A percentile compares a stretch with the other conserved stretches of the same genome.
phyloP scores from a whole-genome alignment of 73 alveolate species.

The Paramecium sonneborni region DNA sequence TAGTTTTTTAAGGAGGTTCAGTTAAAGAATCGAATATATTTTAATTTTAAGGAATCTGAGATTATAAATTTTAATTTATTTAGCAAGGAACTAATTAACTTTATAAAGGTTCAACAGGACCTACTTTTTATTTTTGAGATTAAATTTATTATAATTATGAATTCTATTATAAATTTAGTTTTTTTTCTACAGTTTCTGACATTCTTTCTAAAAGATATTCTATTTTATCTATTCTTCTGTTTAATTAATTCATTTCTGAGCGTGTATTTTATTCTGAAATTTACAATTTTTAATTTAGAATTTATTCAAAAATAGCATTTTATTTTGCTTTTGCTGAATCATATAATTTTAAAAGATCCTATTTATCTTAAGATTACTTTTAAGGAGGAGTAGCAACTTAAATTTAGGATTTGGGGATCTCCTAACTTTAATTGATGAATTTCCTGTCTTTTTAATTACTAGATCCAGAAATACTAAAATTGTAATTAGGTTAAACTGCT shows the following conservation, averaged over 20 bases:
- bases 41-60: background rate
- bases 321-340: constrained; percentile 29
- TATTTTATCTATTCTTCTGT: constrained; percentile 3
- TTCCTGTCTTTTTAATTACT: background rate
- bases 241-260: background rate
- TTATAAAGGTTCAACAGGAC: background rate
- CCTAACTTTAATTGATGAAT: background rate
- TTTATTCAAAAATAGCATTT: background rate
- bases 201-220: background rate
- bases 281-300: background rate
- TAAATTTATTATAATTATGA: background rate
- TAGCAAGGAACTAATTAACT: background rate
- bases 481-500: background rate
- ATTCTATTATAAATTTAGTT: background rate
- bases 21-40: background rate
- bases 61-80: background rate
- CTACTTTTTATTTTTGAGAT: background rate
- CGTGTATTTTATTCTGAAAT: background rate
- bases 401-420: background rate
- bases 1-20: background rate
- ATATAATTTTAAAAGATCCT: constrained; percentile 7
- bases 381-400: background rate
- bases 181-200: background rate
- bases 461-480: background rate
- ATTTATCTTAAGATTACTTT: background rate